Percentiles rank a stretch among this genome's conserved stretches.
Conservation (phyloP, 108 stramenopile genomes). For the Conticribra weissflogii region DNA sequence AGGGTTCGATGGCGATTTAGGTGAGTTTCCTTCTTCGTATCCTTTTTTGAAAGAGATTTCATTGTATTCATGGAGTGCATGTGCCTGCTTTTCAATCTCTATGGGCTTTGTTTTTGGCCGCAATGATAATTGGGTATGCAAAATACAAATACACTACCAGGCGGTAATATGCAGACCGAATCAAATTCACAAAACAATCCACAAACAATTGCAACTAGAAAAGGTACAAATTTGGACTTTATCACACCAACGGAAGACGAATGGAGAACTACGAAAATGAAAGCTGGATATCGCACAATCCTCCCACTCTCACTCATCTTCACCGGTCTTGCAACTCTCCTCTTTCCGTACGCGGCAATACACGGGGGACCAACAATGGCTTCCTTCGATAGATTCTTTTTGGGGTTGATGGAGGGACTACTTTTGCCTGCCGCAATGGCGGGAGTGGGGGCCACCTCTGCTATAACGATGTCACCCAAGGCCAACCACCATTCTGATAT, state of each 20-base stretch:
- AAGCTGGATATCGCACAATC: conserved; percentile 26
- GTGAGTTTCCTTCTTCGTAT: no score
- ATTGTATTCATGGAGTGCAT: no score
- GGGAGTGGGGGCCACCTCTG: conserved; percentile 30
- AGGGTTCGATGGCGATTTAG: no score
- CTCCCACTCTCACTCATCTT: conserved; percentile 31
- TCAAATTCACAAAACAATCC: no score
- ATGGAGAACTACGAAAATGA: not conserved
- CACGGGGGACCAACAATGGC: conserved; percentile 21
- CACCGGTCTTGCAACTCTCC: conserved; percentile 33
- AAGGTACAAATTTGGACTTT: not conserved
- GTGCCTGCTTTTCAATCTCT: no score
- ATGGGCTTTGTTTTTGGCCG: no score
- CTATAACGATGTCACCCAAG: not conserved
- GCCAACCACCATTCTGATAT: no score
- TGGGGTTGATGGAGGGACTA: conserved; percentile 45
- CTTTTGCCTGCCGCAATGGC: conserved; percentile 47
- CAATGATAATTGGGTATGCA: no score
- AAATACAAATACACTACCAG: no score
- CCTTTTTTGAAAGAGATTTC: no score
- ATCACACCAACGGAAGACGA: not conserved
- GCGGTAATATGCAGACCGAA: no score
- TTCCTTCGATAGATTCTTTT: conserved; percentile 30
- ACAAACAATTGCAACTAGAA: no score
- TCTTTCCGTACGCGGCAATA: conserved; percentile 32